Base-by-base conservation (phyloP, 225 moss, liverwort and hornwort genomes). In the Takakia lepidozioides region DNA sequence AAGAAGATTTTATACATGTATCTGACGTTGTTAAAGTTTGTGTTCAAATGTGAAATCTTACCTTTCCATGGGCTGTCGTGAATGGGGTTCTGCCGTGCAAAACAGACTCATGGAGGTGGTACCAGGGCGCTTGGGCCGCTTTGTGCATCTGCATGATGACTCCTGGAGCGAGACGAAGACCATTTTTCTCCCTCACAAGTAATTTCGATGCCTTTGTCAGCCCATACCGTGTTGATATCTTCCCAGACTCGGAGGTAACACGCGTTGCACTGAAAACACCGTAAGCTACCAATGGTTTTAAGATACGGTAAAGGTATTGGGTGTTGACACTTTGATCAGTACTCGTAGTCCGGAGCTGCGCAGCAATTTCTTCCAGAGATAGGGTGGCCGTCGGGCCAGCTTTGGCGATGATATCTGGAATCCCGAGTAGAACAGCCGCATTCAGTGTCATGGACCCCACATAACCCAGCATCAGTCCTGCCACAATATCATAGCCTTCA, bases 351-450 rank as follows among this genome's bases (percentile, higher is more conserved):
- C n/a, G n/a, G n/a, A n/a, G n/a, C n/a, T n/a, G n/a, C n/a, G n/a
- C n/a, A n/a, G n/a, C n/a, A n/a, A n/a, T n/a, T n/a, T n/a, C n/a
- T n/a, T n/a, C n/a, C n/a, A n/a, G n/a, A n/a, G n/a, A n/a, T n/a
- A n/a, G n/a, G n/a, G n/a, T n/a, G n/a, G n/a, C n/a, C n/a, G n/a
- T n/a, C n/a, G 25, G 0, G 11, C 46, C 46, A 13, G 23, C 11
- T 46, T 46, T 46, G 22, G 46, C 46, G 11, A 46, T 13, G 24
- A 44, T 44, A 8, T 44, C 44, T 2, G 44, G 44, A 22, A 44
- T 44, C 3, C 24, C 24, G 10, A 44, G 19, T 5, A 44, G 19
- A 13, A 19, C 20, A 3, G 24, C 5, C 4, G 44, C 19, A 21
- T 1, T 45, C 5, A 45, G 3, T 6, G 22, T 23, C 45, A 45